Base-by-base conservation (phyloP, 345 rosid genomes). In the Gossypioides kirkii region DNA sequence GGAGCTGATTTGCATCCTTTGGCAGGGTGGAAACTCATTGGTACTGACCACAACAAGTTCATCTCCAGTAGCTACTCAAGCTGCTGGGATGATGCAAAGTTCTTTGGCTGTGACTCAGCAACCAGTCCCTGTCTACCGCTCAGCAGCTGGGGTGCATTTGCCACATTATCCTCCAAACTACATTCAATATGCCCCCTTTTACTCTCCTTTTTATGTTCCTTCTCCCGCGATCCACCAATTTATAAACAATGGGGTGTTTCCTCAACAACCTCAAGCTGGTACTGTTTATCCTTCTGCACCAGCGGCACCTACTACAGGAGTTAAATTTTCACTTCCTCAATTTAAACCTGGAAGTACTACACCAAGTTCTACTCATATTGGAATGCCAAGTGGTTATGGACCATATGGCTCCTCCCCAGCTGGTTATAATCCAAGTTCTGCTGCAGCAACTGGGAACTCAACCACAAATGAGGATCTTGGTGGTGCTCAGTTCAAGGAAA, bases 81-180 rank as follows among this genome's bases (percentile, higher is more conserved):
- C 97, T 36, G 81, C 89, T 73, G 97, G 94, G 60, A 78, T 82
- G 64, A 83, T 87, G 94, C 98, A 91, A 76, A 91, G 89, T 81
- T 91, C 98, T 73, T 63, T 93, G 42, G 77, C 97, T 67, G 83
- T 82, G 78, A 83, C 91, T 62, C 98, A 94, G 80, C 98, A 90
- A 77, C 90, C 91, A 78, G 82, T 90, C 47, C 91, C 94, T 38
- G 91, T 89, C 46, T 94, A 87, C 76, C 92, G 96, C 17, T 86
- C 98, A 20, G 93, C 97, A 25, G 69, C 96, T 36, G 94, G 94
- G 73, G 79, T 94, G 84, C 98, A 91, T 56, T 72, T 90, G 71
- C 78, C 98, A 20, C 98, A 86, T 82, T 94, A 82, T 80, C 91
- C 93, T 62, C 93, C 94, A 80, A 94, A 90, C 70, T 94, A 84